Base-by-base conservation (phyloP, 1,284 basidiomycete genomes). In the Mycena sp. region DNA sequence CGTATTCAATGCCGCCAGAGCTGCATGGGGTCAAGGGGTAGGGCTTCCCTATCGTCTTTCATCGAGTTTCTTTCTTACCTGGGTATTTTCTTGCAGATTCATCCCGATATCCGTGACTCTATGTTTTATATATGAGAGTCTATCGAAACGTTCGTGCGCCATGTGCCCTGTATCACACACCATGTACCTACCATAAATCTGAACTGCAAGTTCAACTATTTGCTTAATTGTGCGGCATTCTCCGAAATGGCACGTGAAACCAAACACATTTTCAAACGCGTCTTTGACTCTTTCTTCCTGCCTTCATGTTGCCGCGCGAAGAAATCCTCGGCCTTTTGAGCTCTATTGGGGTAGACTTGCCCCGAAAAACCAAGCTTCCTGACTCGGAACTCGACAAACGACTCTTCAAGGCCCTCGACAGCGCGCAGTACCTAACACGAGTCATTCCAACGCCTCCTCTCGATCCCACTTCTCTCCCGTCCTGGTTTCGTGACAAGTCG, bases 61-160 rank as follows among this genome's bases (percentile, higher is more conserved):
- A 23, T 46, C 37, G 4, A 11, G 44, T 23, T 45, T 32, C 10
- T 51, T 35, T 32, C 23, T 3, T 35, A 28, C 25, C 10, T 17
- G 16, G 46, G 3, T 53, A 29, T 3, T 23, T 21, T 4, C 43
- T 21, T 26, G 9, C 59, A 83, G 81, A 70, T 84, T 28, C 88
- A 91, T 68, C 56, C 73, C 6, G 82, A 85, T 64, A 71, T 92
- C 70, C 78, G 79, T 64, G 82, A 84, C 16, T 83, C 75, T 26
- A 92, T 92, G 90, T 92, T 92, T 70, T 92, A 92, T 69, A 87
- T 92, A 56, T 92, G 72, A 29, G n/a, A n/a, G n/a, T n/a, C n/a
- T n/a, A n/a, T n/a, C n/a, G n/a, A n/a, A n/a, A n/a, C n/a, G n/a
- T n/a, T n/a, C n/a, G n/a, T n/a, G n/a, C n/a, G n/a, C n/a, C n/a